Percentiles rank a stretch among this genome's conserved stretches.
Evolutionary conservation across 495 filamentous ascomycete species (phyloP).

Genomic region (Trichoderma asperelloides): DNA sequence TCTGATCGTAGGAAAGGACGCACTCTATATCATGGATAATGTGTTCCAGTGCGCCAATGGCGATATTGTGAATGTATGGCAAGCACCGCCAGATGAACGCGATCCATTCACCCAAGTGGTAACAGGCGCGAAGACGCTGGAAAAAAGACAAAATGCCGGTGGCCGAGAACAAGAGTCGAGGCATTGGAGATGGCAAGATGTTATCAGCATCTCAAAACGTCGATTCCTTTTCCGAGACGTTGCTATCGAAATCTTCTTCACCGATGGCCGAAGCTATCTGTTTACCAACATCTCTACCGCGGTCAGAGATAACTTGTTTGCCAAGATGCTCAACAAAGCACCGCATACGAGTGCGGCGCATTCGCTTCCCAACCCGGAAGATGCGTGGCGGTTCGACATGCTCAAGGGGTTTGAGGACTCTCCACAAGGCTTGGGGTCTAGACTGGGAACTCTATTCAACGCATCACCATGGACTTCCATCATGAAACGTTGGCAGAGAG

Average conservation of each 20-base stretch:
- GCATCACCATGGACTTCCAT: conserved; percentile 64
- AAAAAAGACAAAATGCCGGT: conserved; percentile 41
- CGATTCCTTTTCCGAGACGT: conserved; percentile 94
- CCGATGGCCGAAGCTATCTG: conserved; percentile 90
- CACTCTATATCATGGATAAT: conserved; percentile 87
- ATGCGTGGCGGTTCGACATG: conserved; percentile 81
- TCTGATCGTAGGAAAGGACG: conserved; percentile 84
- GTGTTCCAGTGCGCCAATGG: conserved; percentile 91
- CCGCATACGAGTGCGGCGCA: conserved; percentile 56
- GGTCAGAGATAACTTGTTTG: conserved; percentile 69
- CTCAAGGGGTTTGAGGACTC: conserved; percentile 73
- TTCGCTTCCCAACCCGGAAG: conserved; percentile 47
- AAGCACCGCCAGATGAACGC: conserved; percentile 84
- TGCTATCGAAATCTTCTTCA: conserved; percentile 91
- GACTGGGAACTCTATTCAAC: conserved; percentile 93
- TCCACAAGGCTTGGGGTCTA: conserved; percentile 75
- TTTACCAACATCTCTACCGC: conserved; percentile 67
- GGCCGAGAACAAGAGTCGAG: conserved; percentile 63
- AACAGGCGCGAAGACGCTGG: conserved; percentile 61
- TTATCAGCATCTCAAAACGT: conserved; percentile 94
- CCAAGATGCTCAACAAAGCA: conserved; percentile 63
- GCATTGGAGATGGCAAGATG: conserved; percentile 88
- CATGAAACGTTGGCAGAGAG: conserved; percentile 83
- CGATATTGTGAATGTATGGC: conserved; percentile 91
- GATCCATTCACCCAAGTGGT: conserved; percentile 95